Conservation (phyloP, 1,139 yeast species). For the Suhomyces bolitotheri region DNA sequence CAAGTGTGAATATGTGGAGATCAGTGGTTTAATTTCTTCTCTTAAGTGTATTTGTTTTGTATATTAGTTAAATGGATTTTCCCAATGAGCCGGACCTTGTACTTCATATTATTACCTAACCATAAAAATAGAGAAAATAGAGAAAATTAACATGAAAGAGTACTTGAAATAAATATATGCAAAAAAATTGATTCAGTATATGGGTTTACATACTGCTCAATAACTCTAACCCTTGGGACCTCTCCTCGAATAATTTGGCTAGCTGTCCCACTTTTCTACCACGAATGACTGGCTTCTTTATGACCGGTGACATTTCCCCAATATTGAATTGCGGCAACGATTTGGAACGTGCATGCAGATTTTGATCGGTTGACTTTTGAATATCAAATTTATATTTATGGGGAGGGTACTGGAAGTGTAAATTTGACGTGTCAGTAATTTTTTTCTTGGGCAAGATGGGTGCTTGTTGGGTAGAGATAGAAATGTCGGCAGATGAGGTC, state of each 20-base stretch:
- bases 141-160: too few relatives aligned
- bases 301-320: conserved; percentile 6
- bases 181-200: too few relatives aligned
- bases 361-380: neutral
- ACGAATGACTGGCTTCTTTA: conserved; percentile 49
- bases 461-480: conserved; percentile 1
- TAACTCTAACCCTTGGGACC: conserved; percentile 53
- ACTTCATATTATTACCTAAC: too few relatives aligned
- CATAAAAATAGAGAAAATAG: too few relatives aligned
- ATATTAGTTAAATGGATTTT: conserved; percentile 9
- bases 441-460: conserved; percentile 8
- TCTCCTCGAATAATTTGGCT: conserved; percentile 57
- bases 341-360: conserved; percentile 14
- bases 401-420: conserved; percentile 39
- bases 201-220: conserved; percentile 35
- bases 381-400: conserved; percentile 37
- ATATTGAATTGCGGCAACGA: conserved; percentile 12
- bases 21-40: conserved; percentile 6
- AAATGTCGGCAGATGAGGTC: conserved; percentile 6
- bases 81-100: neutral
- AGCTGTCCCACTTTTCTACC: conserved; percentile 57
- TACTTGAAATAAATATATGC: too few relatives aligned
- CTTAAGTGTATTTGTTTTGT: conserved; percentile 11
- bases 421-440: conserved; percentile 26
- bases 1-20: neutral